Conservation (phyloP, 108 stramenopile genomes). For the Fragilaria crotonensis region DNA sequence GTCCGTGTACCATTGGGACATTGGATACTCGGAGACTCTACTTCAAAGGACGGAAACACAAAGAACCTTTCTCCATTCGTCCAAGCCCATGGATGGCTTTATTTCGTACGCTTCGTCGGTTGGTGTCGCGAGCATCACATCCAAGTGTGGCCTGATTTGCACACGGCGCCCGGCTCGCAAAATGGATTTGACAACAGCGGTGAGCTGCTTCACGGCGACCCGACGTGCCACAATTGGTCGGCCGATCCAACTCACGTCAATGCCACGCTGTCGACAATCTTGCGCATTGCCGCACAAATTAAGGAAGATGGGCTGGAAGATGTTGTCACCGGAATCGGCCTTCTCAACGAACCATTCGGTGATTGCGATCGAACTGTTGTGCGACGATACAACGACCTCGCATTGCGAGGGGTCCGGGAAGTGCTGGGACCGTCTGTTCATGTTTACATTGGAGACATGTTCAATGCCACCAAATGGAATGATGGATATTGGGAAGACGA, state of each 20-base stretch:
- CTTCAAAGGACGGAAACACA: slow-evolving; percentile 3
- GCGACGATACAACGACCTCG: slow-evolving; percentile 41
- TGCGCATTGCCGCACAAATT: slow-evolving; percentile 33
- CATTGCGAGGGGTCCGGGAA: slow-evolving; percentile 30
- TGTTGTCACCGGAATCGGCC: slow-evolving; percentile 67
- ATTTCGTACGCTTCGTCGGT: slow-evolving; percentile 39
- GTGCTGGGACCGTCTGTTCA: slow-evolving; percentile 22
- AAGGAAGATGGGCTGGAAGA: slow-evolving; percentile 29
- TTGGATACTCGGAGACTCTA: slow-evolving; percentile 46
- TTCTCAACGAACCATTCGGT: slow-evolving; percentile 68
- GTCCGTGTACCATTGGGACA: slow-evolving; percentile 62
- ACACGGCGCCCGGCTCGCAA: slow-evolving; percentile 64
- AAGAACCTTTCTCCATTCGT: background rate
- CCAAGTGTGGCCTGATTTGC: slow-evolving; percentile 64
- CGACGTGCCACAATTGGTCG: slow-evolving; percentile 40
- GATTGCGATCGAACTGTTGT: slow-evolving; percentile 32
- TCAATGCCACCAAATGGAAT: slow-evolving; percentile 33
- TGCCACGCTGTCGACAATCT: slow-evolving; percentile 41
- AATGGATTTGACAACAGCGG: slow-evolving; percentile 74
- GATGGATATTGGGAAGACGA: slow-evolving; percentile 44
- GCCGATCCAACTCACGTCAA: slow-evolving; percentile 20
- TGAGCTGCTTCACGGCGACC: slow-evolving; percentile 12
- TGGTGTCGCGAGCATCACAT: slow-evolving; percentile 47
- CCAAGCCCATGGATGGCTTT: slow-evolving; percentile 39
- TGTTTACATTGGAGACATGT: slow-evolving; percentile 58